phyloP scores from a whole-genome alignment of 768 basidiomycete genomes.

The Leccinum variicolor region DNA sequence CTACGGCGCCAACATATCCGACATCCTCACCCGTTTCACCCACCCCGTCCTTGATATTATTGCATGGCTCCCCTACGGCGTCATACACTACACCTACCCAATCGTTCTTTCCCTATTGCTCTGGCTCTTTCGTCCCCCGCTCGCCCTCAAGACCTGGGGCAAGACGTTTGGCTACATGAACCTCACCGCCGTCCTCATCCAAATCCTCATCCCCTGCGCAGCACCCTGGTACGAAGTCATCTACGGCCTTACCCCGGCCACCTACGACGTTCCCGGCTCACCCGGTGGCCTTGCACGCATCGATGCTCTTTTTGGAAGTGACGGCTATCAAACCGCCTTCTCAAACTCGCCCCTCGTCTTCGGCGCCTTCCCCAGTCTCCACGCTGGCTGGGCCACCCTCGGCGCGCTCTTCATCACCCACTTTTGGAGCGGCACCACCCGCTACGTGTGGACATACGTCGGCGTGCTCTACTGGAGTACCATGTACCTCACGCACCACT shows the following conservation, averaged over 20 bases:
- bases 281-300: slow-evolving; percentile 92
- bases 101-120: slow-evolving; percentile 82
- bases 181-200: slow-evolving; percentile 79
- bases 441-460: slow-evolving; percentile 78
- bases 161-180: slow-evolving; percentile 93
- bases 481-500: slow-evolving; percentile 98
- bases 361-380: slow-evolving; percentile 94
- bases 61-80: slow-evolving; percentile 97
- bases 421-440: slow-evolving; percentile 79
- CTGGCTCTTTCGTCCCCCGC: slow-evolving; percentile 86
- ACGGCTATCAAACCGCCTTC: slow-evolving; percentile 39
- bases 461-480: slow-evolving; percentile 94
- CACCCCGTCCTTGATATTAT: slow-evolving; percentile 89
- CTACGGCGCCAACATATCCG: slow-evolving; percentile 97
- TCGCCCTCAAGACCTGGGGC: slow-evolving; percentile 80
- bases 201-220: slow-evolving; percentile 88
- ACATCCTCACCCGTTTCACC: slow-evolving; percentile 92
- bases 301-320: slow-evolving; percentile 70
- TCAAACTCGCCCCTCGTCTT: slow-evolving; percentile 90
- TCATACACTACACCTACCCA: slow-evolving; percentile 84
- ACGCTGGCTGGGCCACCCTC: slow-evolving; percentile 86
- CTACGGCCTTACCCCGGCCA: slow-evolving; percentile 92
- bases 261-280: slow-evolving; percentile 89
- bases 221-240: slow-evolving; percentile 99
- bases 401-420: slow-evolving; percentile 92